A percentile compares a stretch with the other conserved stretches of the same genome.
Evolutionary conservation across 768 basidiomycete species (phyloP).

Genomic region (Suillus decipiens): DNA sequence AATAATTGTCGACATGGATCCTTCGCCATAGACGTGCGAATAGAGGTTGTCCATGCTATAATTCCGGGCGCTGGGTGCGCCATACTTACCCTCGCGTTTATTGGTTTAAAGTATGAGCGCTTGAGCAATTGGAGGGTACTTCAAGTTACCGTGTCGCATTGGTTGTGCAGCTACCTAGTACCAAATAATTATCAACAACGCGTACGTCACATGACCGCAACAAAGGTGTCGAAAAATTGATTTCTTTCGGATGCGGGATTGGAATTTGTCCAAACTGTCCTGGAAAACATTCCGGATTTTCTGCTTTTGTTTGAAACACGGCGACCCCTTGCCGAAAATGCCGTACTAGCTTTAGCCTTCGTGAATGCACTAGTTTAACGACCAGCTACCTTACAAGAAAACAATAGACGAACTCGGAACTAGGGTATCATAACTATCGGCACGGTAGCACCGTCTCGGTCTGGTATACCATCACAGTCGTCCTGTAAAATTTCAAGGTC

Average conservation of each 20-base stretch:
- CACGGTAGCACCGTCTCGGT: neutral
- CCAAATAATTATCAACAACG: constrained; percentile 29
- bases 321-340: too few species aligned
- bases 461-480: neutral
- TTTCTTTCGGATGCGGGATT: too few species aligned
- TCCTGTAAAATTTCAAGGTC: constrained; percentile 20
- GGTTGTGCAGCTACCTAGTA: constrained; percentile 1
- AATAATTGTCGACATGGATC: constrained; percentile 73
- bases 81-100: constrained; percentile 11
- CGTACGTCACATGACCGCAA: constrained; percentile 31
- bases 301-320: too few species aligned
- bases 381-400: neutral
- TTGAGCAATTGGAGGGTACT: constrained; percentile 3
- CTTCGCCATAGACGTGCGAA: constrained; percentile 67
- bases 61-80: constrained; percentile 43
- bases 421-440: neutral
- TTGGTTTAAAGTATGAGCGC: neutral
- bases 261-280: too few species aligned
- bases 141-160: constrained; percentile 2
- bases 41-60: constrained; percentile 65
- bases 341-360: too few species aligned
- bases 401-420: neutral
- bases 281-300: too few species aligned
- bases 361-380: neutral
- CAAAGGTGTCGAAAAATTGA: neutral